Conservation (phyloP, 2,329 filamentous ascomycete species). For the Penicillium sp. region DNA sequence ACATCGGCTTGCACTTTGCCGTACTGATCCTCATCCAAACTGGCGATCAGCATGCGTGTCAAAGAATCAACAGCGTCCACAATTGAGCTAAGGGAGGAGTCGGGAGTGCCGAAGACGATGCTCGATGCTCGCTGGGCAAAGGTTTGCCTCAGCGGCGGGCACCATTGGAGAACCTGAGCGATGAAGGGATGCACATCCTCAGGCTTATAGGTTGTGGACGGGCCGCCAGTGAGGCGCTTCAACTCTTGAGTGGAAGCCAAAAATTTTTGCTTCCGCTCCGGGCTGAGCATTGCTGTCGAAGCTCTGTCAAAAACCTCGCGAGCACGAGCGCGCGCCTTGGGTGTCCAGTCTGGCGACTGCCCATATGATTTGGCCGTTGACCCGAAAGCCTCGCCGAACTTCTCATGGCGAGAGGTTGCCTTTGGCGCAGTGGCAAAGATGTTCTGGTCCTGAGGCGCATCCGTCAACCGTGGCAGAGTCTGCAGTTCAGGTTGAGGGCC, state of each 20-base stretch:
- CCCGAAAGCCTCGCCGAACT: constrained; percentile 46
- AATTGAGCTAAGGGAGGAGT: constrained; percentile 68
- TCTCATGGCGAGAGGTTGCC: constrained; percentile 38
- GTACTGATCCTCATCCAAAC: constrained; percentile 76
- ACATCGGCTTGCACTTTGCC: constrained; percentile 87
- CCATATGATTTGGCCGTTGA: constrained; percentile 51
- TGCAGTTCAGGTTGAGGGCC: constrained; percentile 44
- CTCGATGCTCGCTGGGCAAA: constrained; percentile 66
- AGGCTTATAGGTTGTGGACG: constrained; percentile 45
- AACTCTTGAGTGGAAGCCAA: constrained; percentile 41
- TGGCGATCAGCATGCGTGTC: constrained; percentile 69
- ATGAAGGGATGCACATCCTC: constrained; percentile 54
- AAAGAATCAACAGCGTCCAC: constrained; percentile 72
- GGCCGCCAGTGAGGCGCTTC: constrained; percentile 37
- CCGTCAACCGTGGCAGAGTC: constrained; percentile 53
- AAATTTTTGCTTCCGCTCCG: constrained; percentile 43
- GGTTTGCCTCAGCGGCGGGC: constrained; percentile 69
- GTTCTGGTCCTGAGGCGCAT: constrained; percentile 51
- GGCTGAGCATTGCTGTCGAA: constrained; percentile 42
- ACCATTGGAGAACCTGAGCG: constrained; percentile 55
- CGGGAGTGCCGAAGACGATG: constrained; percentile 72
- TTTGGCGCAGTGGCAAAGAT: constrained; percentile 49
- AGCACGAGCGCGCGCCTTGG: constrained; percentile 39
- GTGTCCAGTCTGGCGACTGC: constrained; percentile 47
- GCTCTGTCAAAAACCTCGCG: constrained; percentile 43